Conservation (phyloP, 1,139 yeast species). For the Nakaseomyces kungkrabaensis region DNA sequence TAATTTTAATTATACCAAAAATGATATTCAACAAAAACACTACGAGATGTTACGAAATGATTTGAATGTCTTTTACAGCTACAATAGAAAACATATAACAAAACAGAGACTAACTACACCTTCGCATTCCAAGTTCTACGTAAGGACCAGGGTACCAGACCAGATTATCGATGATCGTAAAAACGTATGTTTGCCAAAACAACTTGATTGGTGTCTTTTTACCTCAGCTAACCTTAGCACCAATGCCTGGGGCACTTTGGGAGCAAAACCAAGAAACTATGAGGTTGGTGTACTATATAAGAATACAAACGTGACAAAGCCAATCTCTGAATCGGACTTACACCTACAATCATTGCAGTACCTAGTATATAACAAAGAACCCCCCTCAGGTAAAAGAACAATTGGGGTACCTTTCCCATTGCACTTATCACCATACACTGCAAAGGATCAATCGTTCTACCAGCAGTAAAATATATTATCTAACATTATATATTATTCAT, state of each 20-base stretch:
- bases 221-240: slow-evolving; percentile 59
- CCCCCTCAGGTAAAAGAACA: background rate
- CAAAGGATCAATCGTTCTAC: background rate
- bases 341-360: slow-evolving; percentile 14
- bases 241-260: slow-evolving; percentile 56
- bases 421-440: slow-evolving; percentile 1
- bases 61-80: slow-evolving; percentile 18
- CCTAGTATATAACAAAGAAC: background rate
- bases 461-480: background rate
- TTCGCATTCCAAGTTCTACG: slow-evolving; percentile 38
- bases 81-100: background rate
- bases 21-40: slow-evolving; percentile 12
- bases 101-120: slow-evolving; percentile 31
- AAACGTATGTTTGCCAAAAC: slow-evolving; percentile 28
- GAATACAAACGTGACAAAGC: slow-evolving; percentile 12
- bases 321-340: slow-evolving; percentile 29
- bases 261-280: slow-evolving; percentile 29
- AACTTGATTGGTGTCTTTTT: slow-evolving; percentile 52
- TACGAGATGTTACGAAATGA: slow-evolving; percentile 12
- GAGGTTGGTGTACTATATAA: slow-evolving; percentile 50
- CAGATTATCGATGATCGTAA: slow-evolving; percentile 2
- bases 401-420: background rate
- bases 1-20: slow-evolving; percentile 37
- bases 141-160: slow-evolving; percentile 29
- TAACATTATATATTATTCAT: no score